These are phyloP conservation scores for Trichophyton equinum DNA, from an alignment of 2,329 filamentous ascomycete species.

Conservation along the genomic window DNA sequence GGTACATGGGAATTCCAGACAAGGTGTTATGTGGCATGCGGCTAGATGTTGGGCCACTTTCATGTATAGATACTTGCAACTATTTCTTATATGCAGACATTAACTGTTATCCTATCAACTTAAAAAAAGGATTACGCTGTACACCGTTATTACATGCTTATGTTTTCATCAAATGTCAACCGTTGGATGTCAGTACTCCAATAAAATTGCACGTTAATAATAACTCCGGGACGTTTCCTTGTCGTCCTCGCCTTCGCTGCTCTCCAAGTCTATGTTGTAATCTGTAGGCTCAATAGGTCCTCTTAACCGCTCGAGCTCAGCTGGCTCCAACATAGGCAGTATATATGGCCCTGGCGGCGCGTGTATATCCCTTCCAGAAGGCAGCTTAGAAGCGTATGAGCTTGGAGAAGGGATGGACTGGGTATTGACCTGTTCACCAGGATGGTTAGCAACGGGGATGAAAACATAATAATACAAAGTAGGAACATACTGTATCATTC, in stretches of 20 bases:
- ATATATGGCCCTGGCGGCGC: constrained; percentile 52
- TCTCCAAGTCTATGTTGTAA: constrained; percentile 1
- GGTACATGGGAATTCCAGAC: not conserved
- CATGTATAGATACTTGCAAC: constrained; percentile 1
- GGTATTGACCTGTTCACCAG: constrained; percentile 56
- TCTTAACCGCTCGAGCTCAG: constrained; percentile 39
- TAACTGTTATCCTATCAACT: not conserved
- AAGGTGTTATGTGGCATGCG: not conserved
- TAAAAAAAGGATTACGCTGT: not conserved
- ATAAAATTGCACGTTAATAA: not conserved
- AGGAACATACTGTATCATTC: constrained; percentile 66
- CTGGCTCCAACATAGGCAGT: constrained; percentile 51
- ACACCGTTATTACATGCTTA: not conserved
- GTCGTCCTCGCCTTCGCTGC: constrained; percentile 4
- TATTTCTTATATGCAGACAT: not conserved
- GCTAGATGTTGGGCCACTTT: not conserved
- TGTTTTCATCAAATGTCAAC: too few species aligned
- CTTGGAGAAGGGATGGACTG: constrained; percentile 61
- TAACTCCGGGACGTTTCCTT: not conserved
- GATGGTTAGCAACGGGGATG: not conserved
- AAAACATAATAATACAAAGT: not conserved
- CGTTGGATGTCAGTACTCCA: too few species aligned
- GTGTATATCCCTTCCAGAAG: constrained; percentile 79
- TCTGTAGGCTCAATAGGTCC: constrained; percentile 9
- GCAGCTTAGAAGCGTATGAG: constrained; percentile 63